Percentiles rank a stretch among this genome's conserved stretches.
Conservation (phyloP, 768 basidiomycete species). For the Lentinula boryana region DNA sequence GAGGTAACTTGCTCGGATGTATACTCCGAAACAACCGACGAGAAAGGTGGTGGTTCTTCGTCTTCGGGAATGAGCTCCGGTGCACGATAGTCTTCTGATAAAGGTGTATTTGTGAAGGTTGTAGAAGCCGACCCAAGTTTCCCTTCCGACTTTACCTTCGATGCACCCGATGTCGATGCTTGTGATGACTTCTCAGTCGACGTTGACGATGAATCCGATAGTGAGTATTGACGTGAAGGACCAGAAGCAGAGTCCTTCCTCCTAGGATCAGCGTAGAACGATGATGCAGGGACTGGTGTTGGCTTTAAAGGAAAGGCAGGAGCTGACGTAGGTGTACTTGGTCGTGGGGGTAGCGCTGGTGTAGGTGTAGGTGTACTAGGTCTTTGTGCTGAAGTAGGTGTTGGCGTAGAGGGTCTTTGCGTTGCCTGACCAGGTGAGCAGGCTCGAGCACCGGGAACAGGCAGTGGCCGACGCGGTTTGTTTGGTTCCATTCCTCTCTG, state of each 20-base stretch:
- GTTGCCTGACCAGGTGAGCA: neutral
- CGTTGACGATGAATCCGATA: neutral
- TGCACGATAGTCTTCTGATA: constrained; percentile 16
- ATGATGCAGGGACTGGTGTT: constrained; percentile 21
- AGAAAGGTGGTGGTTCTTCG: constrained; percentile 38
- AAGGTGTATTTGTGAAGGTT: constrained; percentile 25
- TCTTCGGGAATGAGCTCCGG: constrained; percentile 9
- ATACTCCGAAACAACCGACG: constrained; percentile 45
- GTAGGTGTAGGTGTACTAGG: constrained; percentile 10
- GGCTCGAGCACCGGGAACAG: constrained; percentile 2
- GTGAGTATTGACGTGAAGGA: constrained; percentile 12
- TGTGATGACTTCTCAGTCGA: neutral
- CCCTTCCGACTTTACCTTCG: constrained; percentile 7
- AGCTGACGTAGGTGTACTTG: neutral
- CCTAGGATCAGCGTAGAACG: constrained; percentile 28
- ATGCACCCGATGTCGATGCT: neutral
- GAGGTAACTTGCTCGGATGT: constrained; percentile 29
- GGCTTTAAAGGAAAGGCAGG: neutral
- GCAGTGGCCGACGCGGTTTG: constrained; percentile 9
- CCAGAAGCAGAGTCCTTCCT: constrained; percentile 27
- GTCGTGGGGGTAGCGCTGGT: neutral
- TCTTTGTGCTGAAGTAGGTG: constrained; percentile 4
- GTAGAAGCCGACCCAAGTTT: constrained; percentile 43
- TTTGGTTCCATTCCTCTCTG: neutral
- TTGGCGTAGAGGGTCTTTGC: neutral